Evolutionary conservation across 2,329 filamentous ascomycete species (phyloP), one percentile per base, ranked within the genome.

Genomic region (Aspergillus calidoustus): DNA sequence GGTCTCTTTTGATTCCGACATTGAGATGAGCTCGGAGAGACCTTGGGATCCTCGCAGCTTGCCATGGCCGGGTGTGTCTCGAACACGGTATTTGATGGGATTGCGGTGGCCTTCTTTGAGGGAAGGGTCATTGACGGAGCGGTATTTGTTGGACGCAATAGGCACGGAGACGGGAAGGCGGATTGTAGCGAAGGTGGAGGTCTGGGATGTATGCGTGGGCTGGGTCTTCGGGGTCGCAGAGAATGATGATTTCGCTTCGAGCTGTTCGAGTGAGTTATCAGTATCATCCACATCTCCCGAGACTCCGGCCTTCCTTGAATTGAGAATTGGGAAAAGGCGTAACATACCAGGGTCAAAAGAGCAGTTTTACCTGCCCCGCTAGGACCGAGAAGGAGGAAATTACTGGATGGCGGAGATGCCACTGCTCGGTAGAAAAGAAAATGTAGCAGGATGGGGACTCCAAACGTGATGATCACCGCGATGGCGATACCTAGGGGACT

Each of bases 11-110:
- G 73, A 69, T 7, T 59, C 51, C 15, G 70, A 63, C 72, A 76
- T 76, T 19, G 69, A 63, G 19, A 70, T 66, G 41, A 80, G 70
- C 54, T 75, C 73, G 22, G 81, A 72, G 55, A 82, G 74, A 22
- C 77, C 76, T 61, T 87, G 79, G 15, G 81, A 82, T 69, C 87
- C 85, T 63, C 95, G 91, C 62, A 99, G 87, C 80, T 99, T 99
- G 70, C 92, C 93, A 80, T 99, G 95, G 44, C 95, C 95, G 0
- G 95, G 95, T 0, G 94, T 98, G 80, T 99, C 95, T 57, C 70
- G 75, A 15, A 82, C 57, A 5, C 73, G 68, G 64, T 81, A 82
- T 34, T 69, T 72, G 55, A 76, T 69, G 17, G 74, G 74, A 47
- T 77, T 76, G 22, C 70, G 72, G 19, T 73, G 64, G 8, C 72